These are phyloP conservation scores for Fusarium sororula DNA, from an alignment of 2,329 filamentous ascomycete species.

Conservation along the genomic window DNA sequence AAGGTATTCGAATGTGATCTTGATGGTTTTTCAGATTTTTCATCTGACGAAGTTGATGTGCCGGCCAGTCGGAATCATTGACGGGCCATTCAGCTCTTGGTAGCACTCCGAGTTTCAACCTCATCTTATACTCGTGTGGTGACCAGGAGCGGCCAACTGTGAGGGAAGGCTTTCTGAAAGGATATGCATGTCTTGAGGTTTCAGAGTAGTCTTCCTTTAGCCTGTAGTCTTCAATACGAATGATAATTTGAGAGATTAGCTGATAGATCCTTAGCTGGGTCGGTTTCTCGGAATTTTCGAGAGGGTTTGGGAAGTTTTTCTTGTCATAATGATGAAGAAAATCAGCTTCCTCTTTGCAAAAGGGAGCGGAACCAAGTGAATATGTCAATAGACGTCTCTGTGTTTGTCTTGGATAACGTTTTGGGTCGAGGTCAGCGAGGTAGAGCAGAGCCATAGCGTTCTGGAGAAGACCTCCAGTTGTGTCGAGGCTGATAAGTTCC, in stretches of 20 bases:
- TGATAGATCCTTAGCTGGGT: background rate
- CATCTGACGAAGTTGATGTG: background rate
- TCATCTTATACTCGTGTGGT: background rate
- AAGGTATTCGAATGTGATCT: background rate
- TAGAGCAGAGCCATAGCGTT: background rate
- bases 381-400: background rate
- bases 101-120: background rate
- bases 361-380: background rate
- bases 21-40: background rate
- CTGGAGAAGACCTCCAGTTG: background rate
- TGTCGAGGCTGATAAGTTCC: background rate
- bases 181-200: too few relatives aligned
- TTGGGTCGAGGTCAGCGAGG: background rate
- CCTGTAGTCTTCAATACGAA: background rate
- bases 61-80: background rate
- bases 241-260: background rate
- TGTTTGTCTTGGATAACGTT: too few relatives aligned
- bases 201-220: background rate
- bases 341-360: fast-evolving
- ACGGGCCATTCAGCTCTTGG: background rate
- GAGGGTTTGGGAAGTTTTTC: too few relatives aligned
- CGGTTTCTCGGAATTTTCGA: background rate
- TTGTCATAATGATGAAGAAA: background rate
- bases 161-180: background rate
- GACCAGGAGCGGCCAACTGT: background rate